Base-by-base conservation (phyloP, 2,329 filamentous ascomycete species). In the Fusarium sp. region DNA sequence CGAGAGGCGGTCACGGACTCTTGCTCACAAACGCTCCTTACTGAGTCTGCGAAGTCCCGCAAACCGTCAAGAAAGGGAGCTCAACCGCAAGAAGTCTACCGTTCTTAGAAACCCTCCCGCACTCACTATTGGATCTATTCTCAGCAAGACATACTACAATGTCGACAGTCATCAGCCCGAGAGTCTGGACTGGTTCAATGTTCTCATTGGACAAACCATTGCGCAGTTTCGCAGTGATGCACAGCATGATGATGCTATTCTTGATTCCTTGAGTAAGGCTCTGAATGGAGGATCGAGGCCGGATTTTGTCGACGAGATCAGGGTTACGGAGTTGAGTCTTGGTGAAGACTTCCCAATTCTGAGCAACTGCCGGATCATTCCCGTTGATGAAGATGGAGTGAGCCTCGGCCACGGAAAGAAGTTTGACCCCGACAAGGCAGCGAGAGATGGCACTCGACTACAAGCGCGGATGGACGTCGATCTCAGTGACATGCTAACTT, bases 321-420 rank as follows among this genome's bases (percentile, higher is more conserved):
- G 90, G 27, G 93, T 99, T 56, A 97, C 94, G 4, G 95, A 99
- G 81, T 89, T 99, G 64, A 97, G 92, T 53, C 84, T 99, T 7
- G 96, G 96, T 30, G 96, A 99, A 75, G 96, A 99, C 75, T 99
- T 98, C 71, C 96, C 96, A 28, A 99, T 99, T 55, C 97, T 99
- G 80, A 98, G 94, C 83, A 99, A 99, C 80, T 98, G 96, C 77
- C 90, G 96, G 63, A 92, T 99, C 58, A 98, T 98, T 65, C 93
- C 94, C 4, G 93, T 98, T 0, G 91, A 93, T 74, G 92, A 95
- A 72, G 91, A 94, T 79, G 92, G 91, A 2, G 80, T 90, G 37
- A 85, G 82, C 46, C 82, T 90, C 37, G 85, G 82, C 59, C 78
- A 79, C 27, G 83, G 85, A 18, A 83, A 82, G 68, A 83, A 82